Base-by-base conservation (phyloP, 2,329 filamentous ascomycete genomes). In the Penicillium sp. region DNA sequence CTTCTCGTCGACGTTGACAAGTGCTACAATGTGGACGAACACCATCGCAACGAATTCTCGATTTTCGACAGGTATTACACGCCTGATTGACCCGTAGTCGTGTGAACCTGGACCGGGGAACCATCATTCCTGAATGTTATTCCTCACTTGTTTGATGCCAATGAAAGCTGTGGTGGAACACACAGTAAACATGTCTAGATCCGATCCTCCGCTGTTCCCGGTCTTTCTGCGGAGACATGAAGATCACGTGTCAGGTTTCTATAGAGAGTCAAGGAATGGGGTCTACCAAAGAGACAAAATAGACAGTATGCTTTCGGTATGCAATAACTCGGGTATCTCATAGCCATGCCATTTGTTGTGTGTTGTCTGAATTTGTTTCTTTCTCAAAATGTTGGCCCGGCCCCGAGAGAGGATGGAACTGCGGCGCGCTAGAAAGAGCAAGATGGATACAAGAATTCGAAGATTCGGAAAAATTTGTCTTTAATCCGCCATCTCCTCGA, bases 401-500 rank as follows among this genome's bases (percentile, higher is more conserved):
- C 37, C 26, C 33, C 19, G 11, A 6, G 22, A 10, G 33, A 22
- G 19, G 3, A 25, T 14, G 35, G n/a, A 55, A 51, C 56, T 52
- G 57, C 57, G 49, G n/a, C 14, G 25, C 43, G 35, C 53, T 60
- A 55, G 37, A 30, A 54, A 42, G 16, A 57, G 45, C 28, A 54
- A 30, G 19, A 49, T 54, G 38, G 22, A 48, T 45, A 53, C 25
- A 35, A 28, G 19, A 25, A 19, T 46, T 8, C 28, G 7, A 52
- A 3, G 33, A 7, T 8, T 35, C 22, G 33, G 10, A 11, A 28
- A 28, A 26, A 37, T 22, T 13, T 10, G 26, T 6, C 5, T 52
- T 68, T 52, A 72, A 11, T 73, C 69, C 16, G 66, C 58, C 62
- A 79, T 66, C 60, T 79, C 77, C 55, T 78, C 71, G 49, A 79